Evolutionary conservation across 73 alveolate species (phyloP).

Genomic region (Durusdinium trenchii): DNA sequence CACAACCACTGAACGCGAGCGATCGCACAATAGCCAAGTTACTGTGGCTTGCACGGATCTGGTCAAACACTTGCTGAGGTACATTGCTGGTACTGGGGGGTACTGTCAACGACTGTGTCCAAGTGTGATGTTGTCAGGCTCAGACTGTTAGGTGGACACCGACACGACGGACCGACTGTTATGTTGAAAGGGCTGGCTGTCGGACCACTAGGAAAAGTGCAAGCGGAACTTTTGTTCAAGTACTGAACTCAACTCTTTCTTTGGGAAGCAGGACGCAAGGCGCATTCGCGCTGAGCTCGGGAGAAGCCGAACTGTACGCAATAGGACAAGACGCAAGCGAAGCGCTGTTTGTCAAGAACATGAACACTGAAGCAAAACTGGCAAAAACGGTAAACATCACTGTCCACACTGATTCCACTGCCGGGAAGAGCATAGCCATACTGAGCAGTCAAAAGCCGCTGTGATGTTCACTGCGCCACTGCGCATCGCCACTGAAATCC

Average conservation of each 20-base stretch:
- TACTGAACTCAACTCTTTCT: background rate
- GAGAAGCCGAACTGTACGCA: constrained; percentile 14
- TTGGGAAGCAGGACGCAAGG: background rate
- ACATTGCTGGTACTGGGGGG: background rate
- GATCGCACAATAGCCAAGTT: constrained; percentile 5
- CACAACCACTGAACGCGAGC: background rate
- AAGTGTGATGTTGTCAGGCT: background rate
- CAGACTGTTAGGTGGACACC: background rate
- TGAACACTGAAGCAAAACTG: background rate
- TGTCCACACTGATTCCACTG: background rate
- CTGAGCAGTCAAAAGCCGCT: background rate
- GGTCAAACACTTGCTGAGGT: constrained; percentile 31
- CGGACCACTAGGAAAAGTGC: background rate
- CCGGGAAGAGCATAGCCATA: constrained; percentile 6
- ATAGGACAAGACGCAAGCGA: background rate
- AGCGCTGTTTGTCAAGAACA: background rate
- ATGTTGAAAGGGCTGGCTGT: constrained; percentile 16
- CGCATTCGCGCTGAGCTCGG: background rate
- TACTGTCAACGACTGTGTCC: background rate
- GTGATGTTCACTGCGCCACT: background rate
- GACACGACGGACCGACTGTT: too few relatives aligned
- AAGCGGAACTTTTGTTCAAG: background rate
- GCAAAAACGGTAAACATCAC: constrained; percentile 3
- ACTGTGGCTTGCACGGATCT: constrained; percentile 13
- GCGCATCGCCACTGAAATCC: background rate